phyloP scores from a whole-genome alignment of 441 rosid genomes.

The Cnidoscolus chayamansa region DNA sequence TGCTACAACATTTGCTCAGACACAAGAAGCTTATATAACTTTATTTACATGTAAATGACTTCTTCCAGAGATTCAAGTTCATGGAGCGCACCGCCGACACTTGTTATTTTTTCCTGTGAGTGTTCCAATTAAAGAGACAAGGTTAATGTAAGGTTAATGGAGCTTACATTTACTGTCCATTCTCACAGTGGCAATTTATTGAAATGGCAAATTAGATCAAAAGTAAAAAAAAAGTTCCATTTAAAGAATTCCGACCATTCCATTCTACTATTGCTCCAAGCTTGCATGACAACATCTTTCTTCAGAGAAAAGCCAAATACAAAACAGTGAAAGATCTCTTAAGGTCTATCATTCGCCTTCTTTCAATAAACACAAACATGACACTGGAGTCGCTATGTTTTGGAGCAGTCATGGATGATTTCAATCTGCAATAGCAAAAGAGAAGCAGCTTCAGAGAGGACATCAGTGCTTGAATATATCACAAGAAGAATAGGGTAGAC shows the following conservation, averaged over 20 bases:
- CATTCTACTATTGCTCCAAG: slow-evolving; percentile 14
- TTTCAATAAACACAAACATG: slow-evolving; percentile 17
- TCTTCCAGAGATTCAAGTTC: no score
- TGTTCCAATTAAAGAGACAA: no score
- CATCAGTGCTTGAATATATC: no score
- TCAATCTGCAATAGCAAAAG: slow-evolving; percentile 28
- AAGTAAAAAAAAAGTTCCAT: not conserved
- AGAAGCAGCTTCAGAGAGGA: not conserved
- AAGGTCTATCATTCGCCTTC: slow-evolving; percentile 10
- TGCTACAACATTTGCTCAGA: no score
- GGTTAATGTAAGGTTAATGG: no score
- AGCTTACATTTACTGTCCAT: not conserved
- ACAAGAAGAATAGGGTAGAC: no score
- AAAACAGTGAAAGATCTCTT: slow-evolving; percentile 12
- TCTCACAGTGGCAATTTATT: not conserved
- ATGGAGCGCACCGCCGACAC: no score
- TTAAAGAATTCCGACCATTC: slow-evolving; percentile 10
- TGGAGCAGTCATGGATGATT: slow-evolving; percentile 18
- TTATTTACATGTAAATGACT: no score
- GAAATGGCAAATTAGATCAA: not conserved
- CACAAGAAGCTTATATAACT: no score
- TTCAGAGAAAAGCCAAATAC: slow-evolving; percentile 24
- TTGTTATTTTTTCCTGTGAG: no score
- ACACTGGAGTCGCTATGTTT: slow-evolving; percentile 16
- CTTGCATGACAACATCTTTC: slow-evolving; percentile 7